Evolutionary conservation across 1,284 basidiomycete species (phyloP), one percentile per base, ranked within the genome.

Genomic region (Melanopsichium pennsylvanicum): DNA sequence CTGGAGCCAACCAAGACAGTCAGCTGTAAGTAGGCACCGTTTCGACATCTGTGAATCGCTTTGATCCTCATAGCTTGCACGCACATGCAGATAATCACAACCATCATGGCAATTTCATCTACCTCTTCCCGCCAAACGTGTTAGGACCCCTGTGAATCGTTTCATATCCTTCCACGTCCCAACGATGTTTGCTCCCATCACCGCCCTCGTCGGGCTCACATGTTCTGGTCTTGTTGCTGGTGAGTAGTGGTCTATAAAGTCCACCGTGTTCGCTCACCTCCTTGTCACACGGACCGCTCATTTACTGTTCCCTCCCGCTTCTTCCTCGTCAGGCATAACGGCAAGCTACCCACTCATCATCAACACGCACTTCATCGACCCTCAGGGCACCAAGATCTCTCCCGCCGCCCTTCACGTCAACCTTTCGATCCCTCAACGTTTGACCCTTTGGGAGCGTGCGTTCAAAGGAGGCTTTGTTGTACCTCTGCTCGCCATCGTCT

Each of bases 401-500:
- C 62, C 62, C 9, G 35, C 50, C 8, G 46, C 56, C n/a, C 42
- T 44, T 2, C 42, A 26, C 7, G 55, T 42, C 39, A 66, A 66
- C n/a, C 51, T 66, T 18, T 29, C 21, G 34, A 59, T 49, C n/a
- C 50, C 62, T 1, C 62, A 66, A 18, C 38, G 62, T 18, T 46
- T 66, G n/a, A 59, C 62, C 11, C 43, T 66, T 11, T 66, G 62
- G 62, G 50, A 59, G 12, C 49, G 62, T 26, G 46, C 46, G 8
- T 66, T 45, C 32, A 55, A 49, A 16, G 50, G 46, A 5, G 62
- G 62, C 10, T 52, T 32, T 18, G 42, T 45, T 34, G 19, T 59
- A 7, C 62, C 62, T 11, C 42, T 41, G 2, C 35, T 66, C 21
- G 38, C 56, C 16, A 10, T 66, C 19, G 19, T 59, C 34, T 38